Base-by-base conservation (phyloP, 2,329 filamentous ascomycete species). In the Aspergillus udagawae region DNA sequence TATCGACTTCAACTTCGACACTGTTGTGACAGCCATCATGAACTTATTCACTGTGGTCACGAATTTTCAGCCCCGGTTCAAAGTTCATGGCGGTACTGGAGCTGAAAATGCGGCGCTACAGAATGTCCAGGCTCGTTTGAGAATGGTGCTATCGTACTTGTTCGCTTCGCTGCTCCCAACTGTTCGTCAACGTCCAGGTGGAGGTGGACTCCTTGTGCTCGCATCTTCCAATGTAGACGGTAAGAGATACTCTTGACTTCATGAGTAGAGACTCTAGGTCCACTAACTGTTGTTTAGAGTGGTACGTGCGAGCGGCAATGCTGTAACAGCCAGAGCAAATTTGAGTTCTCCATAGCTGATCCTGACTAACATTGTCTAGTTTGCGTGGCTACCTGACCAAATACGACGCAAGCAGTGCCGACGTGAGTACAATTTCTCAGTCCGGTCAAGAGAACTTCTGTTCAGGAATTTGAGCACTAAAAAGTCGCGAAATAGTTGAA, bases 1-100 rank as follows among this genome's bases (percentile, higher is more conserved):
- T 68, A 79, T 84, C 3, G 83, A 92, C 66, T 77, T 91, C 48
- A 84, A 91, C 65, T 91, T 93, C 56, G 90, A 93, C 67, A 79
- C 80, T 1, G 80, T 87, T 8, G 85, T 86, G 59, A 77, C 82
- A 21, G 82, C 87, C 0, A 76, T 86, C 52, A 84, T 82, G 63
- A 80, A 79, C 47, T 73, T 91, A 1, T 78, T 91, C 54, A 79
- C 80, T 0, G 70, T 79, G 2, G 80, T 84, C 0, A 83, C 85
- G 1, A 77, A 77, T 44, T 90, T 89, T 63, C 78, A 82, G 20
- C 83, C 85, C 3, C 79, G 75, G 23, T 87, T 85, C 75, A 85
- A 82, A 64, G 83, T 86, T 5, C 80, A 90, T 55, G 88, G 88
- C 5, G 88, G 88, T 5, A 77, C 76, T 0, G 68, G 72, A 12